Conservation (phyloP, 257 asterid species). For the Nicotiana tomentosiformis region DNA sequence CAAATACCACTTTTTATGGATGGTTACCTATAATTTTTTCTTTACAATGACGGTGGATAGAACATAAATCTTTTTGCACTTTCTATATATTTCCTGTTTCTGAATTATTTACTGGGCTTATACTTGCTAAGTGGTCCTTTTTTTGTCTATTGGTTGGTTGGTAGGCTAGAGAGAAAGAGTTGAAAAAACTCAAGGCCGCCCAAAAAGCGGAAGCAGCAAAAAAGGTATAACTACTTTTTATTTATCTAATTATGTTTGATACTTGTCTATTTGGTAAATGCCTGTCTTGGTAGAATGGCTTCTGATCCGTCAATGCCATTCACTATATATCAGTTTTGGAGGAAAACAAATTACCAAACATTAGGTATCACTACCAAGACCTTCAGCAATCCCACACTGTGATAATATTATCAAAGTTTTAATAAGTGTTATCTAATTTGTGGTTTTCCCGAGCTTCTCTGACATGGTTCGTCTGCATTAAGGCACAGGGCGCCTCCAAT, state of each 20-base stretch:
- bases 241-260: background rate
- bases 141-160: constrained; percentile 10
- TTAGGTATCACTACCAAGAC: background rate
- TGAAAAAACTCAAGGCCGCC: constrained; percentile 80
- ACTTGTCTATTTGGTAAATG: background rate
- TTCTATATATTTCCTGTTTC: background rate
- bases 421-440: background rate
- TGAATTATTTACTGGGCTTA: background rate
- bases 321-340: background rate
- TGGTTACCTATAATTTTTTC: no score
- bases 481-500: constrained; percentile 61
- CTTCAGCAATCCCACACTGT: background rate
- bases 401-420: background rate
- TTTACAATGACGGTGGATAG: no score
- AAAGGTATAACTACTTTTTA: constrained; percentile 31
- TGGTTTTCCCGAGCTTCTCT: background rate
- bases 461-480: constrained; percentile 7
- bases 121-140: background rate
- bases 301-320: background rate
- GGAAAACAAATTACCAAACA: background rate
- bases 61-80: background rate
- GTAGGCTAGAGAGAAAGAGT: constrained; percentile 86
- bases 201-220: constrained; percentile 85
- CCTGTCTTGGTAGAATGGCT: background rate
- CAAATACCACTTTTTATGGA: no score